phyloP scores from a whole-genome alignment of 2,329 filamentous ascomycete species.

The Thermochaetoides dissita region DNA sequence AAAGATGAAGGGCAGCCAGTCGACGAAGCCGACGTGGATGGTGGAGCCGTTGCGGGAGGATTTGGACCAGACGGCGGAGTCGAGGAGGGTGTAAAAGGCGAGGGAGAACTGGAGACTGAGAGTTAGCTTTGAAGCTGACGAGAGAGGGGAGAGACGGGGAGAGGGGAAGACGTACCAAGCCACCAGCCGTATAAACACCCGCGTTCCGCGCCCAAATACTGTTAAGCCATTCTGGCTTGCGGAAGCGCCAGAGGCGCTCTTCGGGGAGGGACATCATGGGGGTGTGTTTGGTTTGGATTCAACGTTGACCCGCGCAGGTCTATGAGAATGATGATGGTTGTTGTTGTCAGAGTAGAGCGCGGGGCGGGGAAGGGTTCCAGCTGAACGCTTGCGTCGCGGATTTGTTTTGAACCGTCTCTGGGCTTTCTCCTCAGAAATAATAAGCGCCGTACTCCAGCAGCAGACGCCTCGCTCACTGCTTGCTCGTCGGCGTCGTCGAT shows the following conservation, averaged over 20 bases:
- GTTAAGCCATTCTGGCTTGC: conserved; percentile 53
- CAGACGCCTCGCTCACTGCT: no score
- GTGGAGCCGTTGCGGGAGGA: conserved; percentile 43
- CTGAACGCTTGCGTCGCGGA: no score
- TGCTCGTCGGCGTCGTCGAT: no score
- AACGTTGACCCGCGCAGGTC: no score
- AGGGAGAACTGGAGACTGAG: conserved; percentile 50
- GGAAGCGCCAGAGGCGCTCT: conserved; percentile 54
- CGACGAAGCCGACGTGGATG: conserved; percentile 51
- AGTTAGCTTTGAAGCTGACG: no score
- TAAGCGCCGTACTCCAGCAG: no score
- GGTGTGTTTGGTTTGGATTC: no score
- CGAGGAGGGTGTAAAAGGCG: conserved; percentile 55
- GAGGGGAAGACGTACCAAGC: conserved; percentile 35
- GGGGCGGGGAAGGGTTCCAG: no score
- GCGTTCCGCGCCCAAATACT: conserved; percentile 49
- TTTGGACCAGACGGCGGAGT: conserved; percentile 54
- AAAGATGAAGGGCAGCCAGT: conserved; percentile 58
- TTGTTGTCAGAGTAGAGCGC: no score
- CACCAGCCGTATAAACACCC: conserved; percentile 49
- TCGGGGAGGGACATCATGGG: conserved; percentile 20
- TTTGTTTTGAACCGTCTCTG: no score
- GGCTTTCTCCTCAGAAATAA: no score
- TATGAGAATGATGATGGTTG: no score
- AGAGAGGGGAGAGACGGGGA: not conserved